Percentiles rank a stretch among this genome's conserved stretches.
These are phyloP conservation scores for Naganishia sp. DNA, from an alignment of 1,284 basidiomycete genomes.

Conservation along the genomic window DNA sequence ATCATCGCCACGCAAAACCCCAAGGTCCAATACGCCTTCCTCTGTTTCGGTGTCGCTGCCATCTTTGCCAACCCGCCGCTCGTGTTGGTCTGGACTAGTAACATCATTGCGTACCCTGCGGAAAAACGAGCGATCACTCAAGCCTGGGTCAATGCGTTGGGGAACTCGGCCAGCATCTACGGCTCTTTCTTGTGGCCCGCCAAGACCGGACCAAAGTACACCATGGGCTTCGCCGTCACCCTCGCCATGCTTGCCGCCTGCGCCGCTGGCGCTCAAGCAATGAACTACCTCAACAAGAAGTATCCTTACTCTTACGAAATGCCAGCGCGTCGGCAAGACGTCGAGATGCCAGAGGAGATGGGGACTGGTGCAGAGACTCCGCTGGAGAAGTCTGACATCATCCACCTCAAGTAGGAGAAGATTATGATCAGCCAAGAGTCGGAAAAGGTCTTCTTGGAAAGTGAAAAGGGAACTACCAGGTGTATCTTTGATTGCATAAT, in stretches of 20 bases:
- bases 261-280: constrained; percentile 21
- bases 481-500: no score
- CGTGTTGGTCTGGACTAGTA: constrained; percentile 53
- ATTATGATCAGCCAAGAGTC: no score
- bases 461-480: no score
- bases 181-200: constrained; percentile 57
- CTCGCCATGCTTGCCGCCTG: constrained; percentile 33
- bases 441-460: no score
- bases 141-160: constrained; percentile 52
- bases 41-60: constrained; percentile 56
- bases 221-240: constrained; percentile 54
- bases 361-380: constrained; percentile 14
- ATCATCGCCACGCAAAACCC: constrained; percentile 48
- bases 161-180: constrained; percentile 54
- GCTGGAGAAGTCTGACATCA: constrained; percentile 22
- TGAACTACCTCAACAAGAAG: constrained; percentile 26
- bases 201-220: constrained; percentile 53
- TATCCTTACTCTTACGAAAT: constrained; percentile 31
- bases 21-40: constrained; percentile 56
- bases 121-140: constrained; percentile 55
- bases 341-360: constrained; percentile 27
- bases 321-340: constrained; percentile 17
- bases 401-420: constrained; percentile 1
- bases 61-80: constrained; percentile 56
- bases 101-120: constrained; percentile 49